A percentile compares a stretch with the other conserved stretches of the same genome.
These are phyloP conservation scores for Ambrosia hybrid DNA, from an alignment of 140 eudicot species.

Conservation along the genomic window DNA sequence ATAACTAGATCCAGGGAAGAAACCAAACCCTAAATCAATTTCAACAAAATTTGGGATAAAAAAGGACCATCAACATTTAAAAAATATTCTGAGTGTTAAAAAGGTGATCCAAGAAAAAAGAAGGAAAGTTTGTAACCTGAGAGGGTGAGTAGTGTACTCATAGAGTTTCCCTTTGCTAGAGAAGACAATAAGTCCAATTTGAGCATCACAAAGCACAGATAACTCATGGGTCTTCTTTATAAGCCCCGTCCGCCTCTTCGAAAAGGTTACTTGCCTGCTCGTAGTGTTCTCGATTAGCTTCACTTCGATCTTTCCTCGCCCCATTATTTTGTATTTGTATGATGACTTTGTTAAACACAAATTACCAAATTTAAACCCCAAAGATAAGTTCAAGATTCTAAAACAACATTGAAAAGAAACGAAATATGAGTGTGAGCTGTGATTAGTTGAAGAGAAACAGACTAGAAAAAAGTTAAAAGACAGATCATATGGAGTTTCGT, in stretches of 20 bases:
- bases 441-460: slow-evolving; percentile 15
- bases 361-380: not conserved
- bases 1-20: slow-evolving; percentile 2
- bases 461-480: slow-evolving; percentile 24
- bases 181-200: slow-evolving; percentile 66
- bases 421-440: slow-evolving; percentile 12
- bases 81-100: not conserved
- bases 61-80: slow-evolving; percentile 1
- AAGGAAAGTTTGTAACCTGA: slow-evolving; percentile 29
- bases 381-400: slow-evolving; percentile 15
- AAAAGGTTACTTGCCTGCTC: slow-evolving; percentile 72
- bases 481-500: slow-evolving; percentile 24
- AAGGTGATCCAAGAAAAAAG: slow-evolving; percentile 11
- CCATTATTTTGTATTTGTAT: slow-evolving; percentile 37
- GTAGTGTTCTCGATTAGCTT: slow-evolving; percentile 75
- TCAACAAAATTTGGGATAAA: slow-evolving; percentile 7
- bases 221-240: slow-evolving; percentile 68
- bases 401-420: slow-evolving; percentile 12
- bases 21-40: slow-evolving; percentile 3
- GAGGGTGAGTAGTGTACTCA: slow-evolving; percentile 57
- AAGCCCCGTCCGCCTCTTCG: slow-evolving; percentile 57
- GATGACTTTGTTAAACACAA: slow-evolving; percentile 1
- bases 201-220: slow-evolving; percentile 74
- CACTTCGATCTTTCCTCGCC: slow-evolving; percentile 69
- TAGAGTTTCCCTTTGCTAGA: slow-evolving; percentile 66